Conservation (phyloP, 345 rosid genomes). For the Sonneratia caseolaris region DNA sequence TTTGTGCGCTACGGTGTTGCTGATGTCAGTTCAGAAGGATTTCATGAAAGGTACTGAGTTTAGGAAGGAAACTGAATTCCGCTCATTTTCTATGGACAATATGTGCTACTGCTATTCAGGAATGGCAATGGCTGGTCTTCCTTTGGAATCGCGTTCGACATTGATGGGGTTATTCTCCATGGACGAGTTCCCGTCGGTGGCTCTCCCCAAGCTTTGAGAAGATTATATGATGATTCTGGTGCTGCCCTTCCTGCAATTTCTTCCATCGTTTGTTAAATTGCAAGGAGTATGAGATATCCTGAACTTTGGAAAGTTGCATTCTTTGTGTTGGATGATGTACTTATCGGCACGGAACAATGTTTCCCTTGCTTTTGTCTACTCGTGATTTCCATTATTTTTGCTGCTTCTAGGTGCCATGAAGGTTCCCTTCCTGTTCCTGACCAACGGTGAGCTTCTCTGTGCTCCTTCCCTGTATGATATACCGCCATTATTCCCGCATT, state of each 20-base stretch:
- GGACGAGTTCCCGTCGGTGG: constrained; percentile 60
- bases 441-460: constrained; percentile 51
- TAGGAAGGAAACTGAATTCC: neutral
- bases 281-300: neutral
- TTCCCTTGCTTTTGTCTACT: neutral
- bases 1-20: neutral
- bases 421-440: constrained; percentile 67
- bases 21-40: neutral
- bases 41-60: neutral
- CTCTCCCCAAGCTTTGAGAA: constrained; percentile 44
- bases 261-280: neutral
- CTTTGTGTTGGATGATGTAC: neutral
- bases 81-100: constrained; percentile 16
- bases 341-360: neutral
- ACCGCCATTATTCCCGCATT: neutral
- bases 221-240: constrained; percentile 55
- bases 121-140: constrained; percentile 20
- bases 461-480: too few relatives aligned
- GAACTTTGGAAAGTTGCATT: neutral
- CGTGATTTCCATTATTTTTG: neutral
- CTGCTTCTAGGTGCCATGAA: constrained; percentile 43
- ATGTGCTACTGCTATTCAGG: neutral
- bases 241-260: constrained; percentile 11
- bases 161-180: constrained; percentile 76
- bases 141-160: constrained; percentile 78